Base-by-base conservation (phyloP, 106 monocot species). In the Acanthochlamys bracteata region DNA sequence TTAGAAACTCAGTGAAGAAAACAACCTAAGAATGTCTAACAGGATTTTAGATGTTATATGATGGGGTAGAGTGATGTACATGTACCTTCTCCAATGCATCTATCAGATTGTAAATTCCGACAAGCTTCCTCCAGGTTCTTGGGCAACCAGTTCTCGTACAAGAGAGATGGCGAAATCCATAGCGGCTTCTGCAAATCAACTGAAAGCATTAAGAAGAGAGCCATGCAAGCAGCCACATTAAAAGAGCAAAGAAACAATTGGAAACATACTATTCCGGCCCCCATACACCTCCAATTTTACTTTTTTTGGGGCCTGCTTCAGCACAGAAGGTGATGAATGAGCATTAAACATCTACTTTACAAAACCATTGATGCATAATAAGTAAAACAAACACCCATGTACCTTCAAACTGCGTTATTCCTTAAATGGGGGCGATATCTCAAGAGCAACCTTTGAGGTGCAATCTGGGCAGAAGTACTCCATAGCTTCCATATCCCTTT, bases 161-260 rank as follows among this genome's bases (percentile, higher is more conserved):
- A 98, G 87, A 42, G 88, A 80, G 42, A 85, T 79, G 39, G 84
- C 73, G 77, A 98, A 98, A 17, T 98, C 96, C 7, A 76, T n/a
- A n/a, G n/a, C n/a, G n/a, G n/a, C 69, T 77, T 88, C 96, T 98
- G 84, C 15, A 40, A 66, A 65, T 7, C 21, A 26, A 27, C 65
- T 60, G 26, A 47, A 65, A 39, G 17, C 19, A 4, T 46, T 53
- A 41, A 4, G 59, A 17, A 33, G 17, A 61, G 7, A 41, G 1
- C 67, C 53, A 27, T 3, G 25, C 45, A 53, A 54, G 24, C 13
- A 15, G n/a, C n/a, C 17, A 15, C 51, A 51, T 51, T 51, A 15
- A 51, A 15, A 51, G 17, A 15, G 51, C 51, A 51, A 51, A 51
- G 51, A 51, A 10, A 51, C n/a, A 19, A 15, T 51, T 51, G 17